phyloP scores from a whole-genome alignment of 768 basidiomycete genomes.

The Naganishia randhawae region DNA sequence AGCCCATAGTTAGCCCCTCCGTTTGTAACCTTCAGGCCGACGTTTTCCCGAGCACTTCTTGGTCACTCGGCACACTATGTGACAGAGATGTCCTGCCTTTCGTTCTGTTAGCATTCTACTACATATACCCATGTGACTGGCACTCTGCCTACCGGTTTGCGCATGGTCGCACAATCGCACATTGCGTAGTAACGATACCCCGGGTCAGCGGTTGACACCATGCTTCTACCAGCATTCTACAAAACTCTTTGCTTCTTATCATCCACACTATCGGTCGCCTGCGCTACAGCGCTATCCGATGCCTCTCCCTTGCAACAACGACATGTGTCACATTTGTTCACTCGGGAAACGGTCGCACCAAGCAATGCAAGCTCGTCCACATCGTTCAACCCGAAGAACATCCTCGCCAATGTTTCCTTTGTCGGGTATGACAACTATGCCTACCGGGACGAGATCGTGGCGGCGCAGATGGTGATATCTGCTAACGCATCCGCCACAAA shows the following conservation, averaged over 20 bases:
- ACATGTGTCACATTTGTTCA: not conserved
- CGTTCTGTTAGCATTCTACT: too few relatives aligned
- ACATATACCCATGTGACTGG: too few relatives aligned
- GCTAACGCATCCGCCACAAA: conserved; percentile 33
- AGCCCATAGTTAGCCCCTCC: too few relatives aligned
- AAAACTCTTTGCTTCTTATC: not conserved
- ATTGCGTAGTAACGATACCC: not conserved
- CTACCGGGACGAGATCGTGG: conserved; percentile 53
- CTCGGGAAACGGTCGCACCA: not conserved
- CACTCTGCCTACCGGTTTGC: too few relatives aligned
- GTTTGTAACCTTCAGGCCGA: too few relatives aligned
- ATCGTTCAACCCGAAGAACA: not conserved
- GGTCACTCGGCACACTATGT: too few relatives aligned
- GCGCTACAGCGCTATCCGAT: not conserved
- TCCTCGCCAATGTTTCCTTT: conserved; percentile 38
- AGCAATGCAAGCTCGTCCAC: not conserved
- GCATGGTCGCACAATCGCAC: too few relatives aligned
- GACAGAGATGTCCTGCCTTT: too few relatives aligned
- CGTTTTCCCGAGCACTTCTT: too few relatives aligned
- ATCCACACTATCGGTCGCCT: not conserved
- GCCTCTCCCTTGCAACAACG: not conserved
- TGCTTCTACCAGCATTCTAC: not conserved
- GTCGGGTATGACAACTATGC: conserved; percentile 56
- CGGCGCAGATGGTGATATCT: conserved; percentile 53
- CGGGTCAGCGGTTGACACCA: too few relatives aligned